Conservation (phyloP, 257 asterid genomes). For the Capsicum pubescens region DNA sequence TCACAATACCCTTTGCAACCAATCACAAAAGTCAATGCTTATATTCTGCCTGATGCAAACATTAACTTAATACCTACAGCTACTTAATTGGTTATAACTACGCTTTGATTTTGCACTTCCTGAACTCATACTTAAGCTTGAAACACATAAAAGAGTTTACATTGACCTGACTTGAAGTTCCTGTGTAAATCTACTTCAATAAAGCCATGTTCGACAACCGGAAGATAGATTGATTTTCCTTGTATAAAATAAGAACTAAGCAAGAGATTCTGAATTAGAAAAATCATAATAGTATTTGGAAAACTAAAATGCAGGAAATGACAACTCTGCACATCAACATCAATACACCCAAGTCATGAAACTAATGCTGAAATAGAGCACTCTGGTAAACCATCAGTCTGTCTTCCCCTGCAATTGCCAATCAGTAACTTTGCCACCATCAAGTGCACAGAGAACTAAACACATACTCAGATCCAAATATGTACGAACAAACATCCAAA, state of each 20-base stretch:
- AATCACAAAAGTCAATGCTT: background rate
- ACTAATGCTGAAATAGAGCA: background rate
- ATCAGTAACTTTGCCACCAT: background rate
- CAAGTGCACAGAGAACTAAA: background rate
- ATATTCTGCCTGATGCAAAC: background rate
- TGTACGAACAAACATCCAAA: background rate
- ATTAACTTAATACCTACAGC: conserved; percentile 15
- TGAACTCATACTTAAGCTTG: background rate
- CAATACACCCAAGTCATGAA: background rate
- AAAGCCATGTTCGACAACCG: background rate
- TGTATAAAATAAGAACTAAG: background rate
- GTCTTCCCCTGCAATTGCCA: background rate
- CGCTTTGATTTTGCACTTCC: background rate
- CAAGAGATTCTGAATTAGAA: background rate
- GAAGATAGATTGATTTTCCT: conserved; percentile 15
- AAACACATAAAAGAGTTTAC: background rate
- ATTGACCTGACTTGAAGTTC: background rate
- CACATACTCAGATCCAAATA: background rate
- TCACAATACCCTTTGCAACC: background rate
- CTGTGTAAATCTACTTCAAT: background rate
- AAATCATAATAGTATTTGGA: background rate
- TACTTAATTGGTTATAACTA: background rate
- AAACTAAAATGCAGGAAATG: conserved; percentile 21
- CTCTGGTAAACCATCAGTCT: background rate
- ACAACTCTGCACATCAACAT: background rate